A percentile compares a stretch with the other conserved stretches of the same genome.
Conservation (phyloP, 2,329 filamentous ascomycete species). For the Ciborinia camelliae region DNA sequence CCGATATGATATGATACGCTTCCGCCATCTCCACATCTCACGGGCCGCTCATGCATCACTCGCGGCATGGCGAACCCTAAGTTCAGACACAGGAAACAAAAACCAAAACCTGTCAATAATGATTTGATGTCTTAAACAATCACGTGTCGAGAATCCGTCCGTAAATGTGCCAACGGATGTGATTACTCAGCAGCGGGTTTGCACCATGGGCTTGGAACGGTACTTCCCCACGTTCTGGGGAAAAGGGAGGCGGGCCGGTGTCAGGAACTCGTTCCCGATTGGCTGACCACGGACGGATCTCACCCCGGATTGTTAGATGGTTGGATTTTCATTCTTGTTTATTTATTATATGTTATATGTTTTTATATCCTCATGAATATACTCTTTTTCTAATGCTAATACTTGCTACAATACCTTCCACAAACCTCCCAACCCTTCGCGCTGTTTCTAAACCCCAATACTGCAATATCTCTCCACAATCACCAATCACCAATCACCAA, state of each 20-base stretch:
- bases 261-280: neutral
- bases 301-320: neutral
- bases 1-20: too few relatives aligned
- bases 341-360: too few relatives aligned
- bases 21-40: neutral
- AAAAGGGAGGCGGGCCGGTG: neutral
- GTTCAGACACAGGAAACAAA: neutral
- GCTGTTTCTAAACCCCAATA: neutral
- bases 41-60: neutral
- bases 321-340: too few relatives aligned
- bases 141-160: neutral
- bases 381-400: neutral
- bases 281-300: neutral
- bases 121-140: neutral
- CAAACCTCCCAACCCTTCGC: too few relatives aligned
- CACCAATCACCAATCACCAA: neutral
- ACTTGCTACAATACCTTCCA: neutral
- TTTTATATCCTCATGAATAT: neutral
- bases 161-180: neutral
- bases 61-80: neutral
- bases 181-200: neutral
- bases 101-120: too few relatives aligned
- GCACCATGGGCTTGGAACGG: neutral
- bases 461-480: too few relatives aligned
- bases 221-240: neutral